Percentiles rank a stretch among this genome's conserved stretches.
These are phyloP conservation scores for Emericellopsis cladophorae DNA, from an alignment of 2,329 filamentous ascomycete species.

Conservation along the genomic window DNA sequence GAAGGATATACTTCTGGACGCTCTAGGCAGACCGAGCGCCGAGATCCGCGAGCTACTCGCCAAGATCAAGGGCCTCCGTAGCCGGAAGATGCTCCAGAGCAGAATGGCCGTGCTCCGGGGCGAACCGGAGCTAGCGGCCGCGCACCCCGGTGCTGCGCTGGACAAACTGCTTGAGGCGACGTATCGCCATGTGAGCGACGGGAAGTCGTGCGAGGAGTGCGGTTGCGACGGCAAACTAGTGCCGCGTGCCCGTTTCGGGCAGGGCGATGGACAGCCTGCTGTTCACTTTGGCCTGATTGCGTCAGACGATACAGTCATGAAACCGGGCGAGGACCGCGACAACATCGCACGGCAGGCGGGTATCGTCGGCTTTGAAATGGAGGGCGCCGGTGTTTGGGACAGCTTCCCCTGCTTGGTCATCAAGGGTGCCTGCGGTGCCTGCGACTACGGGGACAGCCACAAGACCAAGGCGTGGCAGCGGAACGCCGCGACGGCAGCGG, in stretches of 20 bases:
- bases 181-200: slow-evolving; percentile 6
- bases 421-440: slow-evolving; percentile 2
- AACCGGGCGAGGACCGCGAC: slow-evolving; percentile 19
- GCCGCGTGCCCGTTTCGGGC: slow-evolving; percentile 6
- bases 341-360: slow-evolving; percentile 8
- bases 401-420: slow-evolving; percentile 15
- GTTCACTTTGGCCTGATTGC: slow-evolving; percentile 22
- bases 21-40: slow-evolving; percentile 5
- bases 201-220: neutral
- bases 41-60: slow-evolving; percentile 9
- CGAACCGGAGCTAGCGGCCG: neutral
- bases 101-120: neutral
- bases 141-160: slow-evolving; percentile 4
- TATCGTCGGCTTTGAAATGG: slow-evolving; percentile 15
- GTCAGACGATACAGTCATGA: slow-evolving; percentile 24
- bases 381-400: slow-evolving; percentile 13
- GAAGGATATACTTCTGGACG: slow-evolving; percentile 8
- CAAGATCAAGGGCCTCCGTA: too few species aligned
- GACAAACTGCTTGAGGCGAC: slow-evolving; percentile 7
- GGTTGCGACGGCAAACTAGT: slow-evolving; percentile 7
- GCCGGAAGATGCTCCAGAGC: slow-evolving; percentile 5
- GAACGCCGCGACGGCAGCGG: slow-evolving; percentile 2
- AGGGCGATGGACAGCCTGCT: slow-evolving; percentile 6
- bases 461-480: slow-evolving; percentile 2
- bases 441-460: slow-evolving; percentile 6